A percentile compares a stretch with the other conserved stretches of the same genome.
phyloP scores from a whole-genome alignment of 805 yeast genomes.

The Metschnikowia baotianmanensis region DNA sequence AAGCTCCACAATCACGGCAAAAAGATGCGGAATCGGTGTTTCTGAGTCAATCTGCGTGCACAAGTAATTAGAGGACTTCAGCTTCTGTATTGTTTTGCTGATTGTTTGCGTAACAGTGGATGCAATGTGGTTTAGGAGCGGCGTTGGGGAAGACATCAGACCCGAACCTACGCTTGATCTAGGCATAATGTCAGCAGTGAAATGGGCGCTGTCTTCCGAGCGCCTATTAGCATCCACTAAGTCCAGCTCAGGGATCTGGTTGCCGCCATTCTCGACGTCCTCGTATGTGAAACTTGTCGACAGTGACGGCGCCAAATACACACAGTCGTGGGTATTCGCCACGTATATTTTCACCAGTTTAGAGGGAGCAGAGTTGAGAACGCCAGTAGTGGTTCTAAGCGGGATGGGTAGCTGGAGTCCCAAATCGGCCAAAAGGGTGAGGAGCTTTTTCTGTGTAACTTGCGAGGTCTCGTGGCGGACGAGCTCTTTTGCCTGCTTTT shows the following conservation, averaged over 20 bases:
- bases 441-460: slow-evolving; percentile 35
- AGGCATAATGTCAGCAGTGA: neutral
- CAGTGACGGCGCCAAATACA: slow-evolving; percentile 39
- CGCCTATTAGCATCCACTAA: slow-evolving; percentile 2
- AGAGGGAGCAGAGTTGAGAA: slow-evolving; percentile 23
- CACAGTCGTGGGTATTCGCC: slow-evolving; percentile 40
- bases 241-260: slow-evolving; percentile 17
- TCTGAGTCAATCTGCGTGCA: slow-evolving; percentile 38
- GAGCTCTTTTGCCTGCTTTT: slow-evolving; percentile 35
- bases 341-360: slow-evolving; percentile 33
- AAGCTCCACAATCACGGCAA: slow-evolving; percentile 50
- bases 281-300: slow-evolving; percentile 42
- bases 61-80: slow-evolving; percentile 36
- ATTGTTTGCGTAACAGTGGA: slow-evolving; percentile 4
- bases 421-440: slow-evolving; percentile 29
- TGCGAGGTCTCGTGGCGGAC: slow-evolving; percentile 39
- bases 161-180: slow-evolving; percentile 1
- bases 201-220: neutral
- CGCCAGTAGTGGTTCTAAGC: slow-evolving; percentile 28
- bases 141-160: neutral
- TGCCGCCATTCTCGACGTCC: slow-evolving; percentile 42
- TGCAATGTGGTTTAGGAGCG: neutral
- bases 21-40: slow-evolving; percentile 48
- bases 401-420: slow-evolving; percentile 42
- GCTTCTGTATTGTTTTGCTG: slow-evolving; percentile 21